Base-by-base conservation (phyloP, 805 yeast species). In the Teunomyces aglyptinius region DNA sequence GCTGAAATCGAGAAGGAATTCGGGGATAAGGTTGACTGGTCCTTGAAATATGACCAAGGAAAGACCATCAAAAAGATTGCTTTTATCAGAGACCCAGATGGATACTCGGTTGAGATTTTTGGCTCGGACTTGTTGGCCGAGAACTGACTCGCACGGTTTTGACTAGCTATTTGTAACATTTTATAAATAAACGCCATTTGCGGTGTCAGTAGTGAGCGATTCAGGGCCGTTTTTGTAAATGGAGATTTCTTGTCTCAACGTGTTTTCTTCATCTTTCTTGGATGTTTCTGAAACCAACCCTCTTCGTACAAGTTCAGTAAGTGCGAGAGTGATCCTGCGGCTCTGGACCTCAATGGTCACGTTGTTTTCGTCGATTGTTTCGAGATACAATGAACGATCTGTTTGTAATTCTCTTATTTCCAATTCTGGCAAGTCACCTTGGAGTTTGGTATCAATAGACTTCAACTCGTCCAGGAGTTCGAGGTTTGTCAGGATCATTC, bases 51-150 rank as follows among this genome's bases (percentile, higher is more conserved):
- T 61, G 75, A 82, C 55, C 71, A 77, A 48, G 85, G 85, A 28
- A 74, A 69, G 33, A 34, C 29, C 32, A 57, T 82, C 68, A 78
- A 80, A 55, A 67, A 73, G 46, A 70, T 85, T 63, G 97, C 89
- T 2, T 85, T 89, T 56, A 64, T 92, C 46, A 73, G 75, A 49
- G 99, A 92, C 61, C 97, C 97, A 11, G 98, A 92, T 68, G 89
- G 90, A 61, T 94, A 92, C 73, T 77, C 83, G 48, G 73, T 92
- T 56, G 96, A 90, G 70, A 76, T 91, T 45, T 67, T 85, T 41
- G 80, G 83, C 44, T 63, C 67, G 36, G 66, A 58, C 32, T 49
- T 59, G 16, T 57, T 61, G 40, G 31, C 39, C n/a, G 42, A 39
- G 13, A 19, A 35, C 24, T 35, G 38, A 35, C 38, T 35, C 12